These are phyloP conservation scores for Cladorrhinum sp. DNA, from an alignment of 2,329 filamentous ascomycete genomes.

Conservation along the genomic window DNA sequence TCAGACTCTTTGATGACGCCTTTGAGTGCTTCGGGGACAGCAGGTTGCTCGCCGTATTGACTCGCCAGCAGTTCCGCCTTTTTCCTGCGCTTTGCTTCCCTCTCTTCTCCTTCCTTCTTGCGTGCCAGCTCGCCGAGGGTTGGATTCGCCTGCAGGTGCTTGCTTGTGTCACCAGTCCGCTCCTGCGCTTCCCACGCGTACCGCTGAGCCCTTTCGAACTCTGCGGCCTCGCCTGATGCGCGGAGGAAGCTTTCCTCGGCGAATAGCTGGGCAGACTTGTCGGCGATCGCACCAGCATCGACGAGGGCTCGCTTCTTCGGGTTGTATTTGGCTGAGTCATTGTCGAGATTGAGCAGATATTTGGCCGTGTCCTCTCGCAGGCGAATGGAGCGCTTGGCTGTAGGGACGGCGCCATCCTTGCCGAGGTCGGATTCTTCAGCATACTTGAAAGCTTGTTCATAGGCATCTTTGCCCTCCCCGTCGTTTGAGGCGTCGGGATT, in stretches of 20 bases:
- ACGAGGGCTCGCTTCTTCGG: constrained; percentile 93
- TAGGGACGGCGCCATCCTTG: constrained; percentile 62
- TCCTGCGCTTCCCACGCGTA: constrained; percentile 98
- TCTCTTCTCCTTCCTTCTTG: constrained; percentile 74
- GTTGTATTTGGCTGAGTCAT: constrained; percentile 96
- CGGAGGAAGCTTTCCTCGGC: constrained; percentile 92
- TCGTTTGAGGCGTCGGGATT: constrained; percentile 47
- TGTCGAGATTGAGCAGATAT: constrained; percentile 89
- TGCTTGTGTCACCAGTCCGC: constrained; percentile 68
- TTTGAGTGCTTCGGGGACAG: constrained; percentile 58
- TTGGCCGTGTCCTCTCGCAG: constrained; percentile 97
- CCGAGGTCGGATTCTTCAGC: constrained; percentile 97
- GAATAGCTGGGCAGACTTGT: constrained; percentile 76
- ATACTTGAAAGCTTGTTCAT: constrained; percentile 68
- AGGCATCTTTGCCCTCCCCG: constrained; percentile 47
- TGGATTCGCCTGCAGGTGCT: constrained; percentile 94
- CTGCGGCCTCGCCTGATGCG: constrained; percentile 83
- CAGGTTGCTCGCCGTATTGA: constrained; percentile 47
- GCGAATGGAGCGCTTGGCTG: constrained; percentile 76
- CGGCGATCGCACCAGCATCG: constrained; percentile 74
- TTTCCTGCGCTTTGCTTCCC: constrained; percentile 64
- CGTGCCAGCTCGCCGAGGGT: constrained; percentile 84
- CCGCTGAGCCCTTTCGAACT: constrained; percentile 83
- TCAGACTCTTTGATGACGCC: constrained; percentile 77
- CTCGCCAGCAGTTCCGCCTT: constrained; percentile 53